Conservation (phyloP, 1,139 yeast genomes). For the Hanseniaspora gamundiae region DNA sequence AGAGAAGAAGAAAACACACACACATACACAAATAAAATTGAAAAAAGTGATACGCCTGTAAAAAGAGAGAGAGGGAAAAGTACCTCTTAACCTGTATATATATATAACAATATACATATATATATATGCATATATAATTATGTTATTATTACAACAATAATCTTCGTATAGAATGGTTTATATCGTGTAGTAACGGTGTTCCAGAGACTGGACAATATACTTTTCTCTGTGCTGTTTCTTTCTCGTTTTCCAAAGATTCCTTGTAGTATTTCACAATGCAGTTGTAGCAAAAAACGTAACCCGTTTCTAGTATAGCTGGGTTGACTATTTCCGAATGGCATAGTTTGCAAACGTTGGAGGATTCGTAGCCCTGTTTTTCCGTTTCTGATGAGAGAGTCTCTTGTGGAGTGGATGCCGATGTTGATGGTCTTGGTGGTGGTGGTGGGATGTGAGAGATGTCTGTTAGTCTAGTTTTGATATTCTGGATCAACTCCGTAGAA, state of each 20-base stretch:
- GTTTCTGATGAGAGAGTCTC: not conserved
- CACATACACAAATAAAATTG: too few relatives aligned
- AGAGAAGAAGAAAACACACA: not conserved
- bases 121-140: not conserved
- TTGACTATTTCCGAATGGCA: not conserved
- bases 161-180: constrained; percentile 1
- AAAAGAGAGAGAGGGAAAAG: not conserved
- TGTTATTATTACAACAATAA: not conserved
- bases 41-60: not conserved
- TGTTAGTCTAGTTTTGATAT: not conserved
- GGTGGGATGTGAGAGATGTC: not conserved
- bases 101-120: not conserved
- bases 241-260: constrained; percentile 1
- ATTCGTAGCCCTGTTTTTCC: not conserved
- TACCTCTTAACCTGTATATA: too few relatives aligned
- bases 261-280: constrained; percentile 53
- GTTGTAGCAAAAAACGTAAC: constrained; percentile 79
- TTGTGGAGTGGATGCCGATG: not conserved
- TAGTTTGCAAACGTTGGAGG: not conserved
- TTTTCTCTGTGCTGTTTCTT: not conserved
- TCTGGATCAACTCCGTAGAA: not conserved
- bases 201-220: constrained; percentile 78
- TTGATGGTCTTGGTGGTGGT: not conserved
- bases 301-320: constrained; percentile 51
- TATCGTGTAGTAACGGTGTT: constrained; percentile 35